Percentiles rank a stretch among this genome's conserved stretches.
Conservation (phyloP, 345 rosid genomes). For the Eucalyptus marginata region DNA sequence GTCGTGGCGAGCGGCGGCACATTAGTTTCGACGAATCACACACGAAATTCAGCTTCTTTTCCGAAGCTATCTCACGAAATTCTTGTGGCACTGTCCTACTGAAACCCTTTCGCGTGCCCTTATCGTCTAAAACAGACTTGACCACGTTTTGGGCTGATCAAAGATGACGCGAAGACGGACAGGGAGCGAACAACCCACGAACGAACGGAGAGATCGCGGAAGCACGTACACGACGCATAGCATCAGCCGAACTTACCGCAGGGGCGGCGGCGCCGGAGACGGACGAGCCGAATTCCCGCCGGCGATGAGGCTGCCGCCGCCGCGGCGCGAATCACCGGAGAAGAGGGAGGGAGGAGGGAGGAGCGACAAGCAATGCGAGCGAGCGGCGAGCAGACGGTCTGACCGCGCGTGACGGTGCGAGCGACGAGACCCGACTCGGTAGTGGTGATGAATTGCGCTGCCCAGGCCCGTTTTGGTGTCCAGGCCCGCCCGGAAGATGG, state of each 20-base stretch:
- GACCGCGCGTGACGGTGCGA: background rate
- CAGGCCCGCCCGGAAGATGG: background rate
- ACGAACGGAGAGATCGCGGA: background rate
- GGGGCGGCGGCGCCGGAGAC: no score
- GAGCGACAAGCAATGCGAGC: background rate
- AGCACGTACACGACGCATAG: background rate
- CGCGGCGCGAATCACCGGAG: background rate
- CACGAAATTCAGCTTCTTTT: no score
- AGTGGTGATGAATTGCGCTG: background rate
- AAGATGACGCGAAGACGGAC: background rate
- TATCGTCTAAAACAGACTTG: no score
- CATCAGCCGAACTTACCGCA: background rate
- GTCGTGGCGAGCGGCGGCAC: no score
- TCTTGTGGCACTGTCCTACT: no score
- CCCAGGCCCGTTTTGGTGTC: background rate
- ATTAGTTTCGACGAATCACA: no score
- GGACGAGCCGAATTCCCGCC: no score
- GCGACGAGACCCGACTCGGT: background rate
- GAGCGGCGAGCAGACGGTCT: background rate
- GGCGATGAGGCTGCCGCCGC: background rate
- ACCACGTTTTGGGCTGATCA: background rate
- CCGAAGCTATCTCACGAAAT: no score
- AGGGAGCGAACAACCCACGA: background rate
- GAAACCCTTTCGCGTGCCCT: no score
- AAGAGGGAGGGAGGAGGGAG: background rate